Base-by-base conservation (phyloP, 192 early-diverging fungal species). In the Entomortierella lignicola region DNA sequence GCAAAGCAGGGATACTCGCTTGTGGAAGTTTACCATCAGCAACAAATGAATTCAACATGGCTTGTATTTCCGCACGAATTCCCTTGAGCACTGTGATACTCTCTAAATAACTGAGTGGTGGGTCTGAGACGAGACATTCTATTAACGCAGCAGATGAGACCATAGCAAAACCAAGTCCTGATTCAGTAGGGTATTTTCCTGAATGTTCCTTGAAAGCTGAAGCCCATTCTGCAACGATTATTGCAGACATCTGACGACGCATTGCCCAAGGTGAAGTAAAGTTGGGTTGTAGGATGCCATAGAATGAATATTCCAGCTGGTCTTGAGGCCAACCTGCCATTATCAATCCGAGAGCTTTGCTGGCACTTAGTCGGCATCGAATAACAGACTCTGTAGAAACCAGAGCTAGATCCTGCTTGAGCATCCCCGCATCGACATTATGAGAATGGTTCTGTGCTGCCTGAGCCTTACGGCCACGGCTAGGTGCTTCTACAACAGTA, bases 341-440 rank as follows among this genome's bases (percentile, higher is more conserved):
- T 32, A 95, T 69, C 58, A 85, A 85, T 10, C 98, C 98, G 11
- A 99, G 85, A 0, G 94, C 94, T 2, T 87, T 90, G 15, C 91
- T 89, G 3, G 90, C 93, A 0, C 87, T 85, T 21, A 97, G 71
- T 23, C 98, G 89, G 20, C 96, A 94, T 26, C 93, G 91, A 60
- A 96, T 84, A 27, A 99, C 87, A 26, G 89, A 87, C 18, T 93
- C 92, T 21, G 82, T 81, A 1, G 90, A 81, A 2, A 99, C 85
- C 39, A 99, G 75, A 1, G 93, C 92, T 52, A 98, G 77, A 73
- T 99, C 98, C 72, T 98, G 96, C 53, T 88, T 84, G 27, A 95
- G 81, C 96, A 99, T 98, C 20, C 94, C 93, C 42, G 88, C 82
- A 69, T 99, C 98, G 32, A 98, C 86, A 70, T 96, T 95, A 70